These are phyloP conservation scores for Aspergillus pseudoglaucus DNA, from an alignment of 2,329 filamentous ascomycete genomes.

Conservation along the genomic window DNA sequence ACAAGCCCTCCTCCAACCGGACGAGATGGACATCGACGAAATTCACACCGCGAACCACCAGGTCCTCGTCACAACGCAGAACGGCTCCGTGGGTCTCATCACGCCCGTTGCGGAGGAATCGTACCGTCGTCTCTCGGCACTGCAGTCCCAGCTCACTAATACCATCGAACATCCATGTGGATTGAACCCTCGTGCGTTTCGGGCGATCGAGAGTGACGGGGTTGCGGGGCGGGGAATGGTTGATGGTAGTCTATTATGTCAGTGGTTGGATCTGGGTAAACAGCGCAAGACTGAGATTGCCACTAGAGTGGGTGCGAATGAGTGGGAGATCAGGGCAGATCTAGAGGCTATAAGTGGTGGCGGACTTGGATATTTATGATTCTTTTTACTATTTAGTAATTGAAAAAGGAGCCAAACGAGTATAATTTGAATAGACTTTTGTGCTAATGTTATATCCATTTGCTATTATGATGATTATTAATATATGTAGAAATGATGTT, in stretches of 20 bases:
- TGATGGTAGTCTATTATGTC: conserved; percentile 67
- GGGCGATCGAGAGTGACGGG: conserved; percentile 49
- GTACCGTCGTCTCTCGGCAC: conserved; percentile 75
- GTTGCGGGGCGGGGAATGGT: conserved; percentile 58
- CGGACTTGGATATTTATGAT: conserved; percentile 48
- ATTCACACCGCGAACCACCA: conserved; percentile 35
- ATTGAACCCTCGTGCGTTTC: conserved; percentile 75
- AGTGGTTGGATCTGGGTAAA: conserved; percentile 70
- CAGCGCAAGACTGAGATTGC: conserved; percentile 67
- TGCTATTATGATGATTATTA: background rate
- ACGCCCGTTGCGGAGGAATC: conserved; percentile 70
- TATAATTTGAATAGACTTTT: conserved; percentile 3
- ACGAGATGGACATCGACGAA: conserved; percentile 33
- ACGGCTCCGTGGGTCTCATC: conserved; percentile 70
- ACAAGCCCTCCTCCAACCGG: conserved; percentile 24
- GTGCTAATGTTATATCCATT: conserved; percentile 3
- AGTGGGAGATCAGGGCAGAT: conserved; percentile 64
- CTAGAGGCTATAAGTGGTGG: conserved; percentile 59
- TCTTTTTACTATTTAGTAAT: no score
- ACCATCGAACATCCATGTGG: conserved; percentile 70
- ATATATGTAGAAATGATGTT: background rate
- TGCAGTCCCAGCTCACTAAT: conserved; percentile 72
- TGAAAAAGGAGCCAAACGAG: conserved; percentile 1
- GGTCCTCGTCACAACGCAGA: conserved; percentile 65
- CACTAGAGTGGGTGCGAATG: conserved; percentile 62